Conservation (phyloP, 2,329 filamentous ascomycete genomes). For the Zalaria sp. region DNA sequence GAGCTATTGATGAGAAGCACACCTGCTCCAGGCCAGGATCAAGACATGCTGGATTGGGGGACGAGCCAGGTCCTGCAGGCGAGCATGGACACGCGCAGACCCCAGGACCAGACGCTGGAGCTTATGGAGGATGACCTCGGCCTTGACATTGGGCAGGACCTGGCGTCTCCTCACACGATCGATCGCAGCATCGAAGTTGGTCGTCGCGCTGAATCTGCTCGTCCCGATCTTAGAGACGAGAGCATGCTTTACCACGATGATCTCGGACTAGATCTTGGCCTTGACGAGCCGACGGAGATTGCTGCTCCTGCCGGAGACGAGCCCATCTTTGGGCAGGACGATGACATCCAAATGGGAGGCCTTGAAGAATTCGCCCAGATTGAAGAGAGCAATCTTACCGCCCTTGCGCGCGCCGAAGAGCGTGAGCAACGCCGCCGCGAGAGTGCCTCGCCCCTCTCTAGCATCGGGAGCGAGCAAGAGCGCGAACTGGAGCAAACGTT, state of each 20-base stretch:
- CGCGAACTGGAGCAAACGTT: conserved; percentile 52
- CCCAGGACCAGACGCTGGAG: conserved; percentile 16
- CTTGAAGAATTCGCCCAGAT: conserved; percentile 26
- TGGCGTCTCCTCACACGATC: conserved; percentile 12
- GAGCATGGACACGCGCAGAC: conserved; percentile 38
- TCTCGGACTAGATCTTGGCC: conserved; percentile 33
- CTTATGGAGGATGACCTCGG: conserved; percentile 47
- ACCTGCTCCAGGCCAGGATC: conserved; percentile 22
- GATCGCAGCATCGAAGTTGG: conserved; percentile 66
- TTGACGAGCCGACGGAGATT: conserved; percentile 16
- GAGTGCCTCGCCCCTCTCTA: conserved; percentile 40
- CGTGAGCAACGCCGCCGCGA: conserved; percentile 24
- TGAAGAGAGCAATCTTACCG: conserved; percentile 25
- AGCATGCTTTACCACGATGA: conserved; percentile 44
- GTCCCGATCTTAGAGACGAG: conserved; percentile 41
- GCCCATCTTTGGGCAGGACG: conserved; percentile 13
- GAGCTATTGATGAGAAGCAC: conserved; percentile 47
- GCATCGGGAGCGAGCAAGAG: conserved; percentile 35
- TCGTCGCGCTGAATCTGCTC: conserved; percentile 58
- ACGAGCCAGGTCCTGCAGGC: conserved; percentile 70
- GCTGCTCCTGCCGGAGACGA: conserved; percentile 11
- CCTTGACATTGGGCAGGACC: conserved; percentile 48
- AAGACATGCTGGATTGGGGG: conserved; percentile 38
- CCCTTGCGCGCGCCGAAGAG: conserved; percentile 28
- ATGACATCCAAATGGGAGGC: conserved; percentile 29